Conservation (phyloP, 371 early-diverging fungal species). For the Zancudomyces culisetae region DNA sequence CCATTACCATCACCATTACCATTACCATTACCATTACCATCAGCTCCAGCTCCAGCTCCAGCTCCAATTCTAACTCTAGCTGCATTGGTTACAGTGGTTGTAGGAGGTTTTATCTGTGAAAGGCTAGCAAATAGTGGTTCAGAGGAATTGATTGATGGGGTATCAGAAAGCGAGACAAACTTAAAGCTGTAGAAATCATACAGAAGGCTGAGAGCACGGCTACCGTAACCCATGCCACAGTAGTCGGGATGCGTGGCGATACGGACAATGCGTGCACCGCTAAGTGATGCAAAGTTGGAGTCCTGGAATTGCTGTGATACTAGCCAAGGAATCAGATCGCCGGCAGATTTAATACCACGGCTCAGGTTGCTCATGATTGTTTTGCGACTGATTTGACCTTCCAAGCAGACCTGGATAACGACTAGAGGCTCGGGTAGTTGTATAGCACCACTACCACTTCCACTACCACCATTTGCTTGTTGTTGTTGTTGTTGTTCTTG, state of each 20-base stretch:
- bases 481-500: no score
- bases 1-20: constrained; percentile 63
- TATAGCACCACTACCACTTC: constrained; percentile 22
- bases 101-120: neutral
- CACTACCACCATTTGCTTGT: no score
- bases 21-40: constrained; percentile 36
- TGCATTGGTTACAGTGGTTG: neutral
- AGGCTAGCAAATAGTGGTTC: constrained; percentile 18
- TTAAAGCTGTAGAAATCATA: constrained; percentile 73
- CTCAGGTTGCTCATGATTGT: constrained; percentile 64
- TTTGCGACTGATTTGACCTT: constrained; percentile 84
- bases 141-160: no score
- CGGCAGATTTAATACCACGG: constrained; percentile 71
- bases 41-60: constrained; percentile 35
- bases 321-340: constrained; percentile 98
- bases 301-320: constrained; percentile 93
- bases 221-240: constrained; percentile 94
- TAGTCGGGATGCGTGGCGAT: constrained; percentile 98
- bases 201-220: constrained; percentile 65
- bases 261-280: constrained; percentile 97
- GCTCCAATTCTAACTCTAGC: constrained; percentile 15
- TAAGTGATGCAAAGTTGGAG: constrained; percentile 81
- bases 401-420: constrained; percentile 78
- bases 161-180: constrained; percentile 47
- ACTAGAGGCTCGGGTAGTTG: constrained; percentile 85